Base-by-base conservation (phyloP, 1,139 yeast genomes). In the Nakaseomyces bracarensis region DNA sequence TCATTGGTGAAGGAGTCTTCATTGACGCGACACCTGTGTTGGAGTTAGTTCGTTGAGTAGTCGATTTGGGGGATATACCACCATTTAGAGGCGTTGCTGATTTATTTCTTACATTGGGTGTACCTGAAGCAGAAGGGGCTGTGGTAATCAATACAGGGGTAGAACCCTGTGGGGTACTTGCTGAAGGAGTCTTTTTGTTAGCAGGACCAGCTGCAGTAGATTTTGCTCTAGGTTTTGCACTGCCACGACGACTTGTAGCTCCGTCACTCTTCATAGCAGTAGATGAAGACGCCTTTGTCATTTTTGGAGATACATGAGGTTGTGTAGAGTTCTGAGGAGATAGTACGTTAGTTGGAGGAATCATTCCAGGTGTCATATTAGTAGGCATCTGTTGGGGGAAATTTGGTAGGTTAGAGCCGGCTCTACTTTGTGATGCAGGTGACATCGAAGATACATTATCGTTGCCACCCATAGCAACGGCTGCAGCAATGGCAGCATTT, bases 401-500 rank as follows among this genome's bases (percentile, higher is more conserved):
- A 13, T 20, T 33, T 21, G 36, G 26, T 4, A 33, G 16, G n/a
- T 20, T 21, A 20, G 36, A 20, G 25, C 26, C 26, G 4, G 36
- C 36, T 21, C 18, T 33, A 30, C 22, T 30, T 13, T 33, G 36
- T 6, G 26, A 33, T 6, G 46, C 42, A 14, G 43, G 20, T 4
- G 41, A 39, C 10, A 38, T 38, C 18, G 45, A 31, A 18, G 47
- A 30, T 1, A 43, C 23, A 23, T 39, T 33, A 8, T 33, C 36
- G 21, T 33, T 33, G 4, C 13, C 11, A 15, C 21, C 21, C 36
- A 33, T 39, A 8, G 43, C 25, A 8, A 40, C 36, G 9, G 43
- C 29, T n/a, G 55, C 41, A 9, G 47, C 23, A 27, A 28, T 33
- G 13, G 45, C 44, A 20, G 34, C 46, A 18, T 45, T 46, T 26